Evolutionary conservation across 257 asterid genomes (phyloP).

Genomic region (Asclepias syriaca): DNA sequence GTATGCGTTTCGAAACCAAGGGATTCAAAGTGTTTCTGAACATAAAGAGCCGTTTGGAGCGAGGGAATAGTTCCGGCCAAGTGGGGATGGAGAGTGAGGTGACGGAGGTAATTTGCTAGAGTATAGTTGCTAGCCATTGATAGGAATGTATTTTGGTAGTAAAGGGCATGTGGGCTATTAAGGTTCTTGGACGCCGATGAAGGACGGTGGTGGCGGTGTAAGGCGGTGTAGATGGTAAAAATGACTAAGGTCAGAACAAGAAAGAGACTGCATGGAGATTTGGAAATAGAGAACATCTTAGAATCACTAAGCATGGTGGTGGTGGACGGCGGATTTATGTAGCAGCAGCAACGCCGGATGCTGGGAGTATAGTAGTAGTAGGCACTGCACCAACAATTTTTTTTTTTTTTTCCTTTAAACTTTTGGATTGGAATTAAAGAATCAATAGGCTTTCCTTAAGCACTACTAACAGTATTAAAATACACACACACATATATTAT

Average conservation of each 20-base stretch:
- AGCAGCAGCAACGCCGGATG: too few relatives aligned
- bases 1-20: conserved; percentile 44
- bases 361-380: too few relatives aligned
- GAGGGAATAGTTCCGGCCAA: conserved; percentile 76
- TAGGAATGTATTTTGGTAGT: conserved; percentile 43
- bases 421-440: neutral
- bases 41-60: conserved; percentile 59
- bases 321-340: neutral
- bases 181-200: conserved; percentile 5
- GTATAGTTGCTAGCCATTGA: conserved; percentile 68
- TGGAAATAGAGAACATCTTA: conserved; percentile 29
- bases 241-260: conserved; percentile 32
- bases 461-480: too few relatives aligned
- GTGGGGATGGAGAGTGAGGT: conserved; percentile 89
- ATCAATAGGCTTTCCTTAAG: too few relatives aligned
- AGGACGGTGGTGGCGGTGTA: conserved; percentile 26
- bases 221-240: conserved; percentile 39
- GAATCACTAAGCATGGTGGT: conserved; percentile 12
- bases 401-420: neutral
- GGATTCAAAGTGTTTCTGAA: conserved; percentile 55
- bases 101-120: conserved; percentile 72
- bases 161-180: conserved; percentile 7
- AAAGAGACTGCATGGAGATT: conserved; percentile 42
- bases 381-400: neutral
- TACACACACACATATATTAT: too few relatives aligned